Evolutionary conservation across 163 green algal genomes (phyloP), one percentile per base, ranked within the genome.

Genomic region (Chlamydomonas reinhardtii): DNA sequence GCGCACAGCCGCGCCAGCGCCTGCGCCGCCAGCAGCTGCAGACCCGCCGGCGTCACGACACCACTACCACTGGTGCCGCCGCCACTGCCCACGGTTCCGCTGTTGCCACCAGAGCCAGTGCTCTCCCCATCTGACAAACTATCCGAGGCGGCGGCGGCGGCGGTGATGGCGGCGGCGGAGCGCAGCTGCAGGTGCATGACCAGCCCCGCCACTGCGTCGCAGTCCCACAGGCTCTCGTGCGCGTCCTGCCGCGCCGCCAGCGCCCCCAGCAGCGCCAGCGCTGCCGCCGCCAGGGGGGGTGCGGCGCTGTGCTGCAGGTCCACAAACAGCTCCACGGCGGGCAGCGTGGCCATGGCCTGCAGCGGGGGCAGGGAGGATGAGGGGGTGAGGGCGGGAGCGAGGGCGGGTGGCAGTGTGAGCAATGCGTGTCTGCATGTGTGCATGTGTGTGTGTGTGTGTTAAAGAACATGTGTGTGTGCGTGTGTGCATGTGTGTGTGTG

Each of bases 161-260:
- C 39, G 39, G 39, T 48, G 39, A 48, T 48, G 25, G 76, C 64
- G 25, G 76, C 76, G 24, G 76, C 76, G 12, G 64, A 69, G 25
- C 76, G 65, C 4, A 75, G 39, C 65, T 84, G 76, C 76, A 84
- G 39, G 64, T 84, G 76, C 39, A 37, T 64, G 64, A 84, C 76
- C 9, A 84, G 76, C 64, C 74, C 52, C 39, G 64, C 64, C 4
- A 84, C 76, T 2, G 43, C 76, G 76, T 84, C 76, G 64, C 76
- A 84, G 76, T 84, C 76, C 76, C 76, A 84, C 32, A 84, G 59
- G 17, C 62, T 84, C 76, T 84, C 76, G 64, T 84, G 76, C 17
- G 76, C 64, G 76, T 84, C 76, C 29, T 75, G 76, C 64, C 76
- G 39, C 64, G n/a, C 64, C 37, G 76, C 76, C 76, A 84, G 76